These are phyloP conservation scores for Conticribra guillardii DNA, from an alignment of 108 stramenopile species.

Conservation along the genomic window DNA sequence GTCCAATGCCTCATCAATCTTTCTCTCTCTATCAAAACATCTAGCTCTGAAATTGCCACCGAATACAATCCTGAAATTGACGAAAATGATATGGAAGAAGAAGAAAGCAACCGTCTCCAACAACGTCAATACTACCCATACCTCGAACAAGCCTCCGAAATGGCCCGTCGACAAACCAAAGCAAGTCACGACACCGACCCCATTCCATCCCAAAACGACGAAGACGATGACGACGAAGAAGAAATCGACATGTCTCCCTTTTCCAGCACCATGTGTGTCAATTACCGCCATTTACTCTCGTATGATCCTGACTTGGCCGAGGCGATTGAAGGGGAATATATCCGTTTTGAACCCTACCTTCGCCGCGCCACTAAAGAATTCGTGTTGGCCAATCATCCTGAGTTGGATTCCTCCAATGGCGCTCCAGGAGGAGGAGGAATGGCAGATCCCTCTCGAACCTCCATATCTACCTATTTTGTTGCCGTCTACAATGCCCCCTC, in stretches of 20 bases:
- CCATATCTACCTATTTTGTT: slow-evolving; percentile 68
- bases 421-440: slow-evolving; percentile 3
- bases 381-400: slow-evolving; percentile 63
- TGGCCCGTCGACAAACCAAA: slow-evolving; percentile 62
- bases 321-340: slow-evolving; percentile 82
- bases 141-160: slow-evolving; percentile 66
- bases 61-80: not conserved
- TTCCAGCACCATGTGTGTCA: slow-evolving; percentile 73
- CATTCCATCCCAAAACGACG: slow-evolving; percentile 11
- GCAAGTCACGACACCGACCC: not conserved
- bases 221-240: slow-evolving; percentile 28
- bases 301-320: slow-evolving; percentile 82
- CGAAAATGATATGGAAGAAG: slow-evolving; percentile 32
- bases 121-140: slow-evolving; percentile 70
- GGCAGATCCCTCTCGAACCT: slow-evolving; percentile 3
- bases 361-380: slow-evolving; percentile 65
- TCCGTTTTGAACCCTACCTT: slow-evolving; percentile 87
- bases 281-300: slow-evolving; percentile 65
- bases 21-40: no score
- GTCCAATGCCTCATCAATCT: no score
- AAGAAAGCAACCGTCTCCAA: slow-evolving; percentile 15
- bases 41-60: not conserved
- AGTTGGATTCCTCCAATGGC: slow-evolving; percentile 45
- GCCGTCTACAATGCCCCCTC: slow-evolving; percentile 79
- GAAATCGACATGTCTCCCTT: slow-evolving; percentile 47